phyloP scores from a whole-genome alignment of 345 rosid genomes.

The Hibiscus syriacus region DNA sequence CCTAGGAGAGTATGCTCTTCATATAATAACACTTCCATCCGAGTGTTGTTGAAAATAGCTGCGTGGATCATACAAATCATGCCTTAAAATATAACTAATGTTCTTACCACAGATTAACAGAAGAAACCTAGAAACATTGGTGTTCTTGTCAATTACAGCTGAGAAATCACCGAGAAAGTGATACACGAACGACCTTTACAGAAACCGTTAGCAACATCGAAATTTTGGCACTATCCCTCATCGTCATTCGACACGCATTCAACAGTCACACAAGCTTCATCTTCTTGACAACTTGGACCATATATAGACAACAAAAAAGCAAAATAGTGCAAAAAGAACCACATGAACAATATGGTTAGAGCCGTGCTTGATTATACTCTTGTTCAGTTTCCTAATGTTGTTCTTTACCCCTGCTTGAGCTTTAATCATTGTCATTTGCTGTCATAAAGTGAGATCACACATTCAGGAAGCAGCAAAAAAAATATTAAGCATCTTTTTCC shows the following conservation, averaged over 20 bases:
- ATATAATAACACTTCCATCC: no score
- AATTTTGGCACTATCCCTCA: background rate
- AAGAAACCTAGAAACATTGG: background rate
- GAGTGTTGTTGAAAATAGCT: no score
- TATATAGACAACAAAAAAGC: conserved; percentile 68
- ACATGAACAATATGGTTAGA: no score
- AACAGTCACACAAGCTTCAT: conserved; percentile 19
- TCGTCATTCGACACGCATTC: no score
- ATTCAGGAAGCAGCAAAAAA: background rate
- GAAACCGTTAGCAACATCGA: background rate
- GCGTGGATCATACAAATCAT: background rate
- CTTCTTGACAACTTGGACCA: conserved; percentile 74
- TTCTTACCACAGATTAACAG: no score
- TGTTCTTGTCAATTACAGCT: background rate
- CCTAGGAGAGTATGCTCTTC: no score
- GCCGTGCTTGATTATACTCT: no score
- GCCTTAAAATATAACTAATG: background rate
- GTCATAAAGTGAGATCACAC: conserved; percentile 18
- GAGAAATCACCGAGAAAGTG: no score
- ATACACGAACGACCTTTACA: background rate
- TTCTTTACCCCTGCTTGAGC: no score
- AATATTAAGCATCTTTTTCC: background rate
- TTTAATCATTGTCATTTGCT: conserved; percentile 80
- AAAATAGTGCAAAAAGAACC: no score
- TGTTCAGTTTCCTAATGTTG: no score